Evolutionary conservation across 768 basidiomycete species (phyloP).

Genomic region (Boletellus ananas): DNA sequence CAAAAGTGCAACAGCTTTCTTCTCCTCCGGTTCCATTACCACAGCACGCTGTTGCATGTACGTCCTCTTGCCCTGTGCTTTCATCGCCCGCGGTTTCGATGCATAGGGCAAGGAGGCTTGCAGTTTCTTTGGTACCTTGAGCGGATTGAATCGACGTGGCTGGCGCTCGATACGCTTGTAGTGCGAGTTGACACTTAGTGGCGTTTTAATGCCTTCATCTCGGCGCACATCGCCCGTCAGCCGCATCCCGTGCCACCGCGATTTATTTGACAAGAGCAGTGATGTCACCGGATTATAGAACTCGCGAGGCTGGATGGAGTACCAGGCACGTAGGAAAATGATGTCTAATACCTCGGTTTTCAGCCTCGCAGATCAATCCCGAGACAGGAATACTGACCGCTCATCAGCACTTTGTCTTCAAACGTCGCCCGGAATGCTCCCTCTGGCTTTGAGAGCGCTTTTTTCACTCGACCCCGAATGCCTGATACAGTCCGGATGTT

Average conservation of each 20-base stretch:
- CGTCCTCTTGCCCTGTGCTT: slow-evolving; percentile 68
- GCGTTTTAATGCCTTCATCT: slow-evolving; percentile 83
- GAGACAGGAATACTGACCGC: slow-evolving; percentile 60
- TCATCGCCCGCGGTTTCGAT: slow-evolving; percentile 84
- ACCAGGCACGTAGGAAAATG: slow-evolving; percentile 95
- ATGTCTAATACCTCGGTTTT: slow-evolving; percentile 56
- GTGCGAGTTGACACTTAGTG: slow-evolving; percentile 74
- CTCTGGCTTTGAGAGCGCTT: slow-evolving; percentile 90
- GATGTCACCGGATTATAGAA: slow-evolving; percentile 97
- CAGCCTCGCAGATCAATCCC: not conserved
- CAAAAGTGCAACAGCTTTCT: slow-evolving; percentile 82
- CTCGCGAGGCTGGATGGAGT: slow-evolving; percentile 89
- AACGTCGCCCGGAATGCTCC: slow-evolving; percentile 96
- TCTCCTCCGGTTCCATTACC: slow-evolving; percentile 93
- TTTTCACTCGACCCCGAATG: slow-evolving; percentile 95
- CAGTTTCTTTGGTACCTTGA: slow-evolving; percentile 85
- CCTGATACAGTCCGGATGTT: slow-evolving; percentile 93
- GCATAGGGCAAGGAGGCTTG: slow-evolving; percentile 89
- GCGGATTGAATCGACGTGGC: slow-evolving; percentile 83
- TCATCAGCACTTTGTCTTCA: slow-evolving; percentile 96
- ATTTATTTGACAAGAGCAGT: slow-evolving; percentile 77
- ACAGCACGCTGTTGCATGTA: slow-evolving; percentile 95
- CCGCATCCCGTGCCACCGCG: slow-evolving; percentile 91
- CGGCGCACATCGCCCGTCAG: slow-evolving; percentile 88
- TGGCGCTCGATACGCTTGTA: slow-evolving; percentile 83